These are phyloP conservation scores for Ensete ventricosum DNA, from an alignment of 176 grass and related monocot genomes.

Conservation along the genomic window DNA sequence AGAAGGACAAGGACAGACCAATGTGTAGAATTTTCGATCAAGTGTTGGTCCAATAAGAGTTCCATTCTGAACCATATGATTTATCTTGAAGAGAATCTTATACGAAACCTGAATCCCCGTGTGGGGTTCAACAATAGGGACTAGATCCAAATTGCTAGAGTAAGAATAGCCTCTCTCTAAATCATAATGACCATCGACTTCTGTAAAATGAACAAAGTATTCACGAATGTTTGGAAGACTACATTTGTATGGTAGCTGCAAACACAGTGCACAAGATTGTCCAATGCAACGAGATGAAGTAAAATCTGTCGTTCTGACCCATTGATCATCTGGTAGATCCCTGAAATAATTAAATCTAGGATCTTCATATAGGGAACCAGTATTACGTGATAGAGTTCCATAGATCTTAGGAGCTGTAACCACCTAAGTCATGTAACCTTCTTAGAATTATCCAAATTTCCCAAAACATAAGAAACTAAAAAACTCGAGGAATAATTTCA, in stretches of 20 bases:
- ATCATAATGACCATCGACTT: constrained; percentile 33
- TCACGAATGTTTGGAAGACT: constrained; percentile 49
- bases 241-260: constrained; percentile 31
- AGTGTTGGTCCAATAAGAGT: constrained; percentile 66
- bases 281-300: constrained; percentile 60
- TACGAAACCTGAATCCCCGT: constrained; percentile 37
- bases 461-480: not conserved
- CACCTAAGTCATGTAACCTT: constrained; percentile 30
- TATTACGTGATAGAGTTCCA: constrained; percentile 7
- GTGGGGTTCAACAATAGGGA: constrained; percentile 54
- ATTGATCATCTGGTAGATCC: constrained; percentile 57
- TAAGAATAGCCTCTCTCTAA: constrained; percentile 36
- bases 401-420: constrained; percentile 79
- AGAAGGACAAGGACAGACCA: constrained; percentile 32
- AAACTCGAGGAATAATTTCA: too few relatives aligned
- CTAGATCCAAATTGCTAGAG: constrained; percentile 34
- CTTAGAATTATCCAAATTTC: not conserved
- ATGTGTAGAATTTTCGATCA: constrained; percentile 40
- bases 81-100: constrained; percentile 71
- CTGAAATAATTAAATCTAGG: constrained; percentile 53
- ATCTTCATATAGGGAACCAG: constrained; percentile 33
- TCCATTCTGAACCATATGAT: constrained; percentile 86
- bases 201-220: constrained; percentile 62
- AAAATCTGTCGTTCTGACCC: constrained; percentile 72
- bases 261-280: constrained; percentile 67